phyloP scores from a whole-genome alignment of 1,139 yeast species.

The Fermentozyma sake region DNA sequence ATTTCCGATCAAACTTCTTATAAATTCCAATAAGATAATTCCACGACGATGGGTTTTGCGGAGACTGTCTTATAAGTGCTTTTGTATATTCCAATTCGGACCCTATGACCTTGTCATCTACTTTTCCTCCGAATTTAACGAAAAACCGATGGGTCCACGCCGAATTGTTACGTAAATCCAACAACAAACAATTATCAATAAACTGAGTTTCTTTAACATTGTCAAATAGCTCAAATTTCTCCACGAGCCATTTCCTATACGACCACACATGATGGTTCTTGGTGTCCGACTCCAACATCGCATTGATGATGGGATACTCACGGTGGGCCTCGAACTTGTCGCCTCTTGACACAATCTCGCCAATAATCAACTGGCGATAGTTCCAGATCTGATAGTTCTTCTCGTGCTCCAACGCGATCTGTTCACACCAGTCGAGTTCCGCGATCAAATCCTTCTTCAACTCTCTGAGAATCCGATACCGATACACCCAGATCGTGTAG shows the following conservation, averaged over 20 bases:
- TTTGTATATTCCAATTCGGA: conserved; percentile 45
- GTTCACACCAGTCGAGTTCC: conserved; percentile 62
- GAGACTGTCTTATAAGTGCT: conserved; percentile 49
- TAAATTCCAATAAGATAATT: conserved; percentile 66
- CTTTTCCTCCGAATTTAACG: conserved; percentile 30
- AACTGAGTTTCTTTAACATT: conserved; percentile 50
- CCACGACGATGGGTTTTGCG: conserved; percentile 90
- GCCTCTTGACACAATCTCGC: conserved; percentile 20
- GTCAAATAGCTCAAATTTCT: conserved; percentile 43
- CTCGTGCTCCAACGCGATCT: conserved; percentile 67
- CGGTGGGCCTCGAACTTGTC: conserved; percentile 38
- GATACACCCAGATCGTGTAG: conserved; percentile 84
- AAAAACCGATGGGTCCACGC: conserved; percentile 91
- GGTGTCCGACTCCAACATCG: conserved; percentile 71
- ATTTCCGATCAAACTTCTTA: conserved; percentile 18
- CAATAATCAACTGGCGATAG: conserved; percentile 64
- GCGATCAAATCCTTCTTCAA: conserved; percentile 28
- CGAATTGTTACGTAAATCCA: conserved; percentile 82
- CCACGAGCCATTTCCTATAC: conserved; percentile 76
- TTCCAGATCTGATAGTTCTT: conserved; percentile 98
- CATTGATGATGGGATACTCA: conserved; percentile 60
- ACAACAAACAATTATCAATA: conserved; percentile 43
- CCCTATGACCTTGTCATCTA: conserved; percentile 11
- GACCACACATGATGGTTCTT: conserved; percentile 98
- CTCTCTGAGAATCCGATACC: conserved; percentile 51